Evolutionary conservation across 139 green algal species (phyloP), one percentile per base, ranked within the genome.

Genomic region (Microglena sp.): DNA sequence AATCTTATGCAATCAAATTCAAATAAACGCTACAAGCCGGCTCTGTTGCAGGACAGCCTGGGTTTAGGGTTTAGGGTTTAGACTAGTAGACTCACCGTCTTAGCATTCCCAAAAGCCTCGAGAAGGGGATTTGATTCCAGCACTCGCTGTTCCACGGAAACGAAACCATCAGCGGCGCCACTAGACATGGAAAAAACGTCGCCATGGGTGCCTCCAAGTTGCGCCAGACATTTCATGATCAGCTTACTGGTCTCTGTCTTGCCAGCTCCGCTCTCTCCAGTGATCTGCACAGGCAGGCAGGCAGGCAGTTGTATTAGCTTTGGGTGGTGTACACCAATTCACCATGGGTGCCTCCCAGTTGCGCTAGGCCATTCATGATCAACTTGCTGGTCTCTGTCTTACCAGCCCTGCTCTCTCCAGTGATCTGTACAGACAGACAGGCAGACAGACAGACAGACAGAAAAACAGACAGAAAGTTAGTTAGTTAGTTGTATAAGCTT

Each of bases 61-160:
- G n/a, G n/a, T n/a, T n/a, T n/a, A n/a, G n/a, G n/a, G n/a, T n/a
- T n/a, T n/a, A n/a, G n/a, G n/a, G n/a, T n/a, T n/a, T n/a, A n/a
- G n/a, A n/a, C n/a, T n/a, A n/a, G n/a, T n/a, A n/a, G n/a, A n/a
- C 91, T 78, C 64, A 95, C 77, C 2, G 93, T 99, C 77, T 98
- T 98, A 29, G 93, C 93, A 64, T 99, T 99, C 31, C 93, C 93
- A 78, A 99, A 99, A 0, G 93, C 91, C 73, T 99, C 93, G 58
- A 99, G 78, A 60, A 99, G 73, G 27, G 93, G 93, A 72, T 98
- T 99, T 36, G 79, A 92, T 73, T 98, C 91, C 53, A 97, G 77
- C 40, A 95, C 86, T 78, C 91, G 76, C 43, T 72, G 57, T 30
- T 72, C 44, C 18, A 62, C 43, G 4, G 36, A 66, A 30, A 44